Base-by-base conservation (phyloP, 2,329 filamentous ascomycete species). In the Xylariomycetidae sp. region DNA sequence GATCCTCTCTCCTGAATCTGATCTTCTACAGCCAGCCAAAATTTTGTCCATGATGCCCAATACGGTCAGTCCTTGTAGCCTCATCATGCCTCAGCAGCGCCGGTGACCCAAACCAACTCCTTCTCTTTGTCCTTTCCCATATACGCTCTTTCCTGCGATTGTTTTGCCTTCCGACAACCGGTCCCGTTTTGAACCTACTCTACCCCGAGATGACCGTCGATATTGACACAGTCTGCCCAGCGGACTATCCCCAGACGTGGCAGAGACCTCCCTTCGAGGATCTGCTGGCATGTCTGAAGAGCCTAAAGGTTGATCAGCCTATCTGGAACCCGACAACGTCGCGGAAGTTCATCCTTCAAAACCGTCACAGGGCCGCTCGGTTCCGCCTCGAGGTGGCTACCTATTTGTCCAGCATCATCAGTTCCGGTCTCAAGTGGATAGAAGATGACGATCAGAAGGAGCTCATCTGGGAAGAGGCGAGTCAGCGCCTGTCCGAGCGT, bases 181-280 rank as follows among this genome's bases (percentile, higher is more conserved):
- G 24, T 10, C 14, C 17, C 13, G 12, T 26, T 18, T 26, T 12
- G n/a, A n/a, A n/a, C n/a, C n/a, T n/a, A n/a, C n/a, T n/a, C n/a
- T n/a, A n/a, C n/a, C n/a, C n/a, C n/a, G 38, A 29, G 31, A 60
- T 59, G 56, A 51, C 48, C n/a, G n/a, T n/a, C n/a, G n/a, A n/a
- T n/a, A n/a, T n/a, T n/a, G n/a, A n/a, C n/a, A n/a, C n/a, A 16
- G 43, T 59, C 19, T 52, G 60, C 33, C 49, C 60, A 36, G 59
- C 61, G 37, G 84, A 90, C 52, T 74, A 95, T 17, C 86, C 88
- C n/a, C 85, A 88, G 52, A 70, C 90, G 42, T 86, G 88, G 71
- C 75, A 82, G 49, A 82, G 76, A 51, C 89, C 89, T 6, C 67
- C 77, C 14, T 79, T 76, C 38, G 61, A 67, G 19, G 67, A 72